Evolutionary conservation across 257 asterid genomes (phyloP).

Genomic region (Fraxinus americana): DNA sequence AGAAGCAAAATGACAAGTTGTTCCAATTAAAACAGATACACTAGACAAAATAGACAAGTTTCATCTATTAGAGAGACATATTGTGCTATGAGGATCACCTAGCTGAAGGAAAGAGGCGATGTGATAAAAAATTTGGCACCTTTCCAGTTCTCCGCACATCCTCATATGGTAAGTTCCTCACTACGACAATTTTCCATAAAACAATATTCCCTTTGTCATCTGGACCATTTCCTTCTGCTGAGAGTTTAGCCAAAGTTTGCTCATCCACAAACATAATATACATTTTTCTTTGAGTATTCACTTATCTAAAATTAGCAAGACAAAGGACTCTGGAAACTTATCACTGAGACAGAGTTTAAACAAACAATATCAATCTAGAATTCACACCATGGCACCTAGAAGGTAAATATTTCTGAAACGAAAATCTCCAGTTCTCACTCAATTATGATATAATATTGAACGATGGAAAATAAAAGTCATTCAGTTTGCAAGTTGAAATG

Average conservation of each 20-base stretch:
- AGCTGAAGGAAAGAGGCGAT: slow-evolving; percentile 91
- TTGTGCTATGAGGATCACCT: slow-evolving; percentile 54
- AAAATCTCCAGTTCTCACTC: neutral
- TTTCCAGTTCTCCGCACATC: slow-evolving; percentile 88
- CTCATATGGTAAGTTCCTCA: slow-evolving; percentile 70
- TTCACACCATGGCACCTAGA: neutral
- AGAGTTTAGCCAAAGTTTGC: slow-evolving; percentile 67
- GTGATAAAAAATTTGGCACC: slow-evolving; percentile 87
- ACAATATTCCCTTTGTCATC: slow-evolving; percentile 76
- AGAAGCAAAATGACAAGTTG: slow-evolving; percentile 19
- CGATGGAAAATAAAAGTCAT: neutral
- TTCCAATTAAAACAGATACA: slow-evolving; percentile 17
- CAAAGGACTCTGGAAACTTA: neutral
- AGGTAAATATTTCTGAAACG: neutral
- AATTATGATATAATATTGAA: neutral
- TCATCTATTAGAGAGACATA: slow-evolving; percentile 10
- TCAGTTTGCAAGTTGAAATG: neutral
- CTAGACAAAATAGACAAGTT: slow-evolving; percentile 20
- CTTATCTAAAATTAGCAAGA: slow-evolving; percentile 57
- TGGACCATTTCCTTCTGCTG: slow-evolving; percentile 66
- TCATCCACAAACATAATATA: slow-evolving; percentile 87
- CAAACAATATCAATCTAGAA: neutral
- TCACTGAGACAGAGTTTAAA: neutral
- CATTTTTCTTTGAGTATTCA: slow-evolving; percentile 79
- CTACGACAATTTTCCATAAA: slow-evolving; percentile 77